Evolutionary conservation across 148 eudicot genomes (phyloP).

Genomic region (Camellia sinensis): DNA sequence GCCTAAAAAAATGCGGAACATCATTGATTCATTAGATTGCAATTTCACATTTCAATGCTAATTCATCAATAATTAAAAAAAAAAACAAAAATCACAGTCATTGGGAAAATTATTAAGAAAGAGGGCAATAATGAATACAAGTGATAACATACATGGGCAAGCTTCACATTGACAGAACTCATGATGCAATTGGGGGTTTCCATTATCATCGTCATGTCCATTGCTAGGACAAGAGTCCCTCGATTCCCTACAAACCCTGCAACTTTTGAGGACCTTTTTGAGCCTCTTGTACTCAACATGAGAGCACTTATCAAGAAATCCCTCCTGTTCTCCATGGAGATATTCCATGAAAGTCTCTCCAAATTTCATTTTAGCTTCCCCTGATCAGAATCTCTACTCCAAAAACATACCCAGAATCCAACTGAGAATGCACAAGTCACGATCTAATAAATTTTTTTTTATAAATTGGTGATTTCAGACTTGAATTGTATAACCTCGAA

Average conservation of each 20-base stretch:
- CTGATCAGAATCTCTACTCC: too few relatives aligned
- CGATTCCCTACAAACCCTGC: slow-evolving; percentile 22
- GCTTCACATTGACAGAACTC: slow-evolving; percentile 18
- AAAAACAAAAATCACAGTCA: not conserved
- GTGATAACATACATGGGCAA: slow-evolving; percentile 25
- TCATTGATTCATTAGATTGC: not conserved
- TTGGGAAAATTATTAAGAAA: not conserved
- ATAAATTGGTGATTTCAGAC: too few relatives aligned
- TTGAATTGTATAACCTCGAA: too few relatives aligned
- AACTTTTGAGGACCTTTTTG: slow-evolving; percentile 32
- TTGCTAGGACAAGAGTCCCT: slow-evolving; percentile 4
- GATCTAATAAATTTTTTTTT: too few relatives aligned
- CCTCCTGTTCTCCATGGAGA: slow-evolving; percentile 22
- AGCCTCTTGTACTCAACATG: slow-evolving; percentile 39
- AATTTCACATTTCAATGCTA: not conserved
- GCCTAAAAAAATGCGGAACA: not conserved
- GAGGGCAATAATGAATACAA: not conserved
- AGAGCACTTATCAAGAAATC: slow-evolving; percentile 24
- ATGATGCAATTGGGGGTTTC: not conserved
- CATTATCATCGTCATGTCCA: slow-evolving; percentile 1
- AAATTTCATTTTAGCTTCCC: slow-evolving; percentile 26
- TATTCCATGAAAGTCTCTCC: slow-evolving; percentile 35
- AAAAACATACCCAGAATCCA: too few relatives aligned
- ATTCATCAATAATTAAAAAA: not conserved
- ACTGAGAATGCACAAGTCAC: too few relatives aligned